Base-by-base conservation (phyloP, 179 eudicot genomes). In the Heliamphora pulchella region DNA sequence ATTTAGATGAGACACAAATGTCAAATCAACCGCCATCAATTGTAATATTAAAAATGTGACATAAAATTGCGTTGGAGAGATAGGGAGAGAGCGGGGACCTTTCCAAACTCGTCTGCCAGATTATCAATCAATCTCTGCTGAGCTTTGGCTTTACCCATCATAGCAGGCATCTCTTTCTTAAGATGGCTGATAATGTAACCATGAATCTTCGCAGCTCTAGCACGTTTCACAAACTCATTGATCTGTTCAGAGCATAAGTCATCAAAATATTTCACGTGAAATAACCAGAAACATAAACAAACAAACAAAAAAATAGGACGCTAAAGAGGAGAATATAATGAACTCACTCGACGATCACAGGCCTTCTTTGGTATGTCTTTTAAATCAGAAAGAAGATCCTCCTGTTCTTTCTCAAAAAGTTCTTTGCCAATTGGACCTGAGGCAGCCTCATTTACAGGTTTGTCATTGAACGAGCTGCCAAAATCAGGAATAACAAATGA, bases 341-440 rank as follows among this genome's bases (percentile, higher is more conserved):
- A 65, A 82, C 93, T 83, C 86, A 95, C 98, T 64, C 98, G 91
- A 83, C 97, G 89, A 87, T 95, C 98, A 86, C 98, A 95, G 78
- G 98, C 97, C 87, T 95, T 95, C 94, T 95, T 95, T 1, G 98
- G 98, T 79, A 95, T 92, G 88, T 95, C 92, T 83, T 89, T 95
- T 81, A 95, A 72, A 82, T 95, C 98, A 50, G 89, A 59, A 76
- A 95, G 97, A 78, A 95, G 97, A 77, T 95, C 92, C 55, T 91
- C 91, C 82, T 95, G 98, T 83, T 92, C 97, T 86, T 83, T 91
- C 94, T 91, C 96, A 84, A 95, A 95, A 71, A 95, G 97, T 63
- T 93, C 97, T 86, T 77, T 91, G 47, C 98, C 98, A 79, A 93
- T 82, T 46, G 97, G 98, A 79, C 98, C 98, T 50, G 86, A 64